Conservation (phyloP, 1,139 yeast species). For the Kluyveromyces marxianus region DNA sequence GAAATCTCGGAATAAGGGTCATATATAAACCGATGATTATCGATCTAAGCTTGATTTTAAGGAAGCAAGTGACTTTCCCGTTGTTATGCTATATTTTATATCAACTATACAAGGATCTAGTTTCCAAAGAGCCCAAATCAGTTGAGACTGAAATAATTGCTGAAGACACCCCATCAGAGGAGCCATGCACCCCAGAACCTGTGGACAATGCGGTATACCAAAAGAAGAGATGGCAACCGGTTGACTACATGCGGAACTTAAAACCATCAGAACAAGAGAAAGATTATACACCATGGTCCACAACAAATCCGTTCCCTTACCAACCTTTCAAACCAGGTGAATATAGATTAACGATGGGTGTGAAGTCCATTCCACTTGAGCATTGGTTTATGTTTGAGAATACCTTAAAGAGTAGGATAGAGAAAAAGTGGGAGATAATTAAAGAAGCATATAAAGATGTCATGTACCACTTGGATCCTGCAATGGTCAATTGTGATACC, state of each 20-base stretch:
- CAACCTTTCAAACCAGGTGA: slow-evolving; percentile 59
- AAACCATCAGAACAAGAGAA: slow-evolving; percentile 28
- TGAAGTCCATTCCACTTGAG: slow-evolving; percentile 44
- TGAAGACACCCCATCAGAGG: not conserved
- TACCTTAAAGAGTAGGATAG: slow-evolving; percentile 43
- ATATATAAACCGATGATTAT: not conserved
- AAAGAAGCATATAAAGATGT: slow-evolving; percentile 12
- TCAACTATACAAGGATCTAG: slow-evolving; percentile 9
- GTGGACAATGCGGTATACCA: not conserved
- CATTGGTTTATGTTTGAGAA: slow-evolving; percentile 68
- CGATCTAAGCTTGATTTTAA: slow-evolving; percentile 9
- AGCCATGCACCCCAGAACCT: not conserved
- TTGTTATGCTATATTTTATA: slow-evolving; percentile 9
- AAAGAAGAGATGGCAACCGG: slow-evolving; percentile 9
- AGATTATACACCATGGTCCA: slow-evolving; percentile 40
- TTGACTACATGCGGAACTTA: slow-evolving; percentile 6
- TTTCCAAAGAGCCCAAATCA: not conserved
- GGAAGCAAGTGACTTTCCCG: slow-evolving; percentile 13
- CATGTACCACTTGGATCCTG: slow-evolving; percentile 14
- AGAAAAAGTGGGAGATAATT: slow-evolving; percentile 33
- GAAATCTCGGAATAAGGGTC: not conserved
- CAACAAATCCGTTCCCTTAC: slow-evolving; percentile 41
- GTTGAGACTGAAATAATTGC: not conserved
- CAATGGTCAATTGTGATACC: slow-evolving; percentile 8
- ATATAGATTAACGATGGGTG: slow-evolving; percentile 64